phyloP scores from a whole-genome alignment of 73 alveolate genomes.

The Paramecium sexaurelia region DNA sequence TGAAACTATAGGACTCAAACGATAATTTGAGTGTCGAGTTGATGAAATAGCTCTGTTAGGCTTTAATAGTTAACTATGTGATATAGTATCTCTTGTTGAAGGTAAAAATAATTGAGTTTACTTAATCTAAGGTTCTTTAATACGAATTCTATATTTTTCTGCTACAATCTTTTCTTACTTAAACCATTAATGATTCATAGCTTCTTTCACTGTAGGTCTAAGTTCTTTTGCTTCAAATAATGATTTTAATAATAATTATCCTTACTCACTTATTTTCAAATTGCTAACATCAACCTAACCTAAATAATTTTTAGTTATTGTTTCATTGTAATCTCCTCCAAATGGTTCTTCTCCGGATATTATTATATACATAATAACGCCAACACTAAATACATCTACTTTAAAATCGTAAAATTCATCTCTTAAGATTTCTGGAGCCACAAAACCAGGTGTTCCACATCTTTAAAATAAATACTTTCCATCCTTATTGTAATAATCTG shows the following conservation, averaged over 20 bases:
- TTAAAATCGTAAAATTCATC: conserved; percentile 21
- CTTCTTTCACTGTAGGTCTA: conserved; percentile 8
- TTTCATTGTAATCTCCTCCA: not conserved
- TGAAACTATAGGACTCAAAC: not conserved
- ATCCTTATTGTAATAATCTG: conserved; percentile 22
- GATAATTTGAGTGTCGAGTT: not conserved
- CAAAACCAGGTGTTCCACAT: conserved; percentile 50
- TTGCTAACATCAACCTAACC: not conserved
- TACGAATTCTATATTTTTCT: not conserved
- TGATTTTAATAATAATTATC: not conserved
- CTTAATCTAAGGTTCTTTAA: not conserved
- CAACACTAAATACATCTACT: conserved; percentile 32
- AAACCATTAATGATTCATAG: conserved; percentile 35
- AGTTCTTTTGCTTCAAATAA: not conserved
- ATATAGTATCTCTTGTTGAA: not conserved
- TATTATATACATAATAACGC: conserved; percentile 14
- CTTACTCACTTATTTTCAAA: not conserved
- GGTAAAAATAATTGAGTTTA: not conserved
- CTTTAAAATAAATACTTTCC: conserved; percentile 20
- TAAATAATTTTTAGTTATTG: not conserved
- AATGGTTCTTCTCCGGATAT: conserved; percentile 29
- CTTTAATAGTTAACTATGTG: not conserved
- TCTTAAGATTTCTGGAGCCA: conserved; percentile 43
- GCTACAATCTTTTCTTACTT: not conserved
- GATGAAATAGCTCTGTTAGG: not conserved